Percentiles rank a stretch among this genome's conserved stretches.
phyloP scores from a whole-genome alignment of 768 basidiomycete species.

The Tulasnella calospora region DNA sequence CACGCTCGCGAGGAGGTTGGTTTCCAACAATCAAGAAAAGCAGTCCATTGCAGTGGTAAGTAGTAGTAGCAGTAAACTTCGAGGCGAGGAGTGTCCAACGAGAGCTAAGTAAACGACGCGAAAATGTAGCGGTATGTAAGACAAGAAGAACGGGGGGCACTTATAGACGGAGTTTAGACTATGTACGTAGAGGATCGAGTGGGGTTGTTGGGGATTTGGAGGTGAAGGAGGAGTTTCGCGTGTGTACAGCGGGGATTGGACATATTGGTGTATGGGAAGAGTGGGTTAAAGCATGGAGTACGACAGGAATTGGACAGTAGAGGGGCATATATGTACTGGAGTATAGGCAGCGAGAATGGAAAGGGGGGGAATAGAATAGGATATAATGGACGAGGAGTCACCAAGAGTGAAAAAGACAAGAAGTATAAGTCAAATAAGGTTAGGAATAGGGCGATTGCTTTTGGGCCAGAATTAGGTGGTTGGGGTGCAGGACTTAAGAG shows the following conservation, averaged over 20 bases:
- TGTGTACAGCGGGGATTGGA: conserved; percentile 1
- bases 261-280: neutral
- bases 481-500: neutral
- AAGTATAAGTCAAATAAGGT: conserved; percentile 12
- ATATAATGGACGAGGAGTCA: neutral
- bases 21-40: too few species aligned
- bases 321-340: neutral
- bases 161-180: neutral
- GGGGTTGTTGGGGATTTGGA: neutral
- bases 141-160: neutral
- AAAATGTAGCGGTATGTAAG: neutral
- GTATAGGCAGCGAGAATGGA: too few species aligned
- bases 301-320: neutral
- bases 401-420: neutral
- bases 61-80: neutral
- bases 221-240: neutral
- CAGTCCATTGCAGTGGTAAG: neutral
- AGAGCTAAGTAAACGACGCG: neutral
- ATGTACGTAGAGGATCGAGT: neutral
- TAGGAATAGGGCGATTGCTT: neutral
- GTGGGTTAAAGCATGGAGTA: neutral
- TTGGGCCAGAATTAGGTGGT: neutral
- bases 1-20: too few species aligned
- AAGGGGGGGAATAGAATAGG: neutral
- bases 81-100: neutral